Base-by-base conservation (phyloP, 2,329 filamentous ascomycete species). In the Teratosphaeria viscida region DNA sequence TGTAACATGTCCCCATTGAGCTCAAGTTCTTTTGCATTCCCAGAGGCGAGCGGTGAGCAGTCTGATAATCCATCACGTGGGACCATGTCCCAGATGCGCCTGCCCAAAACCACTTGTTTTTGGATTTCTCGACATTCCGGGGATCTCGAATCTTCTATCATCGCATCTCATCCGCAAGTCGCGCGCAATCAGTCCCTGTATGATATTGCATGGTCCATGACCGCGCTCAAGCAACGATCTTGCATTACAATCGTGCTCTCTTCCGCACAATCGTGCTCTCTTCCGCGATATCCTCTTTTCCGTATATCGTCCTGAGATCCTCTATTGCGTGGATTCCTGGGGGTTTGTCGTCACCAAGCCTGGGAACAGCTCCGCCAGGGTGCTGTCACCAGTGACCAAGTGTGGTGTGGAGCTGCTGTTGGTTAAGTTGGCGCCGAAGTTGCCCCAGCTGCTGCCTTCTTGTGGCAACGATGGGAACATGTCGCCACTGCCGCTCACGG, bases 391-490 rank as follows among this genome's bases (percentile, higher is more conserved):
- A 39, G 63, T 56, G 12, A 58, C 39, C 14, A 64, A 12, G 12
- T 47, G 32, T 29, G 62, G 60, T 32, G 53, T 43, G 32, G 52
- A 52, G 52, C 32, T 35, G 43, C 16, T 49, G 14, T 16, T 19
- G 52, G 60, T 58, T 52, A 61, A 64, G 7, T 62, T 61, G 7
- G 64, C 63, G 37, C 69, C 70, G 47, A 71, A 64, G 32, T 74
- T 75, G 47, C 74, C 74, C 65, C 77, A 70, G 60, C 62, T 66
- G 60, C 58, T 63, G n/a, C 60, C 61, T 32, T 67, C 63, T 10
- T 55, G 39, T 14, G 59, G 58, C 56, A 71, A 57, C 4, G 64
- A 64, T 4, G 67, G 70, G 59, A 72, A 68, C 70, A 71, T 71
- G 58, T 65, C 66, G 52, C 65, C 67, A 34, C 59, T 53, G 7